phyloP scores from a whole-genome alignment of 768 basidiomycete species.

The Agrocybe praecox region DNA sequence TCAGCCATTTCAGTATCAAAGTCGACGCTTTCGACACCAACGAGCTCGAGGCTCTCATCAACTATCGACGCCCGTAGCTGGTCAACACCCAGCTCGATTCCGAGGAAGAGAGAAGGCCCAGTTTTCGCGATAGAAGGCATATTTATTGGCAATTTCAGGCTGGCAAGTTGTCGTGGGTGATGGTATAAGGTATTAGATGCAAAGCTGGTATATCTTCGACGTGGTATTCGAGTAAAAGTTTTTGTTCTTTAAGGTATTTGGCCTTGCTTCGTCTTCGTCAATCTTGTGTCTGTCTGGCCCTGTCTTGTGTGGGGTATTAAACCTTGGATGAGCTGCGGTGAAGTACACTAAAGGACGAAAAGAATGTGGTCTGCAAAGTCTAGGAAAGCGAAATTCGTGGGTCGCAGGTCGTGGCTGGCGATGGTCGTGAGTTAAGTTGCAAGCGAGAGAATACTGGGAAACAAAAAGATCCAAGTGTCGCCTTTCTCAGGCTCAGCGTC shows the following conservation, averaged over 20 bases:
- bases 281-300: background rate
- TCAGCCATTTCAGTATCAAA: constrained; percentile 81
- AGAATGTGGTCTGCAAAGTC: background rate
- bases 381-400: background rate
- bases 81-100: constrained; percentile 84
- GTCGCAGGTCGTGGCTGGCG: background rate
- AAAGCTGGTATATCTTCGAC: constrained; percentile 25
- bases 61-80: constrained; percentile 83
- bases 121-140: constrained; percentile 49
- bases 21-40: constrained; percentile 81
- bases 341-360: background rate
- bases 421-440: background rate
- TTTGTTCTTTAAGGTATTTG: constrained; percentile 15
- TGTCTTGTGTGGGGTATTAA: constrained; percentile 15
- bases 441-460: background rate
- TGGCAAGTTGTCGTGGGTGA: background rate
- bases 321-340: background rate
- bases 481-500: constrained; percentile 19
- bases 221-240: constrained; percentile 24
- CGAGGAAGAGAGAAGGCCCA: constrained; percentile 68
- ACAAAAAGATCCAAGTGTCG: background rate
- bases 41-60: constrained; percentile 79
- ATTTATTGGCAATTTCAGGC: background rate
- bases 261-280: background rate
- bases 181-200: constrained; percentile 31